Evolutionary conservation across 768 basidiomycete species (phyloP), one percentile per base, ranked within the genome.

Genomic region (Lactifluus rugatus): DNA sequence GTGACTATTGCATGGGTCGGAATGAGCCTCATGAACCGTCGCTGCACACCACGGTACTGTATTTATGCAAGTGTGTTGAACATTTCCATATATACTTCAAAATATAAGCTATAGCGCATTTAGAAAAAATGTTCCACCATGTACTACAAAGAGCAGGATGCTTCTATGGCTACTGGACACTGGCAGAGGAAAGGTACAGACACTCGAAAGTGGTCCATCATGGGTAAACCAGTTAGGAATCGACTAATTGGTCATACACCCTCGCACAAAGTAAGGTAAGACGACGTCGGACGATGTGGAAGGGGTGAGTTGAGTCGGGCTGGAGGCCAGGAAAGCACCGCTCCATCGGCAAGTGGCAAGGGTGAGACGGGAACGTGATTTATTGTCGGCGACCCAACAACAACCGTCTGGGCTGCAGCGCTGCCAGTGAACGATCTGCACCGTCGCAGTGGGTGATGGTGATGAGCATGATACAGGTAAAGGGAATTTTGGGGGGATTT

Each of bases 101-200:
- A 16, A 9, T 21, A 39, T 45, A 56, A 51, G n/a, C 37, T 60
- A 55, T 19, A 46, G 44, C n/a, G 23, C 10, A 14, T 16, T 13
- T 47, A 53, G 4, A n/a, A n/a, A n/a, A 31, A 13, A 16, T 28
- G 28, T 13, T 39, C 55, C 44, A 46, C 25, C 3, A 10, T 16
- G 32, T n/a, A n/a, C n/a, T 31, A 55, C 34, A 56, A 55, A 32
- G 7, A 9, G 13, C 2, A 19, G 28, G 25, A 48, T 21, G 23
- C 0, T 21, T 32, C 58, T 49, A 60, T 14, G 34, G 48, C 54
- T 60, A 60, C n/a, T 53, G 55, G 42, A 16, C 31, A n/a, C n/a
- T n/a, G n/a, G n/a, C 2, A 14, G 8, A n/a, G 39, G 31, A 14
- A 31, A 21, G 21, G 44, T 31, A 23, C 23, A 6, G 19, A 10